These are phyloP conservation scores for Aspergillus versicolor DNA, from an alignment of 2,329 filamentous ascomycete species.

Conservation along the genomic window DNA sequence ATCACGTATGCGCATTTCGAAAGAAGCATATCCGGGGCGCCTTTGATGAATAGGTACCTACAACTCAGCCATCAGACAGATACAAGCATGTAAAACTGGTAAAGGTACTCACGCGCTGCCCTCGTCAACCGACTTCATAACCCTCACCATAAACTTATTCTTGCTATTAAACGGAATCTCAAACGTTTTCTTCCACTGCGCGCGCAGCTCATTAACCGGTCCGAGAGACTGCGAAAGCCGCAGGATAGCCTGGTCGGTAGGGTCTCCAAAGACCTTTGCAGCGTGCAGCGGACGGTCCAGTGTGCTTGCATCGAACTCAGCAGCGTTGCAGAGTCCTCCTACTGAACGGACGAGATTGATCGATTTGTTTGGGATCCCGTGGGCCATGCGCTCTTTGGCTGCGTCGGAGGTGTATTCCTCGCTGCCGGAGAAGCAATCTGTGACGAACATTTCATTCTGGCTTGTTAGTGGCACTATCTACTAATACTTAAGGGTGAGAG, in stretches of 20 bases:
- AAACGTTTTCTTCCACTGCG: slow-evolving; percentile 65
- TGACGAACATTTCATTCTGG: slow-evolving; percentile 71
- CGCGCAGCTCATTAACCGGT: slow-evolving; percentile 59
- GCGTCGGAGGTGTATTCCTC: slow-evolving; percentile 53
- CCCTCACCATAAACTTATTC: slow-evolving; percentile 77
- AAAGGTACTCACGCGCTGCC: neutral
- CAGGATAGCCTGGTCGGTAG: slow-evolving; percentile 73
- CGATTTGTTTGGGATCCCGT: neutral
- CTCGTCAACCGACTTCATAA: slow-evolving; percentile 45
- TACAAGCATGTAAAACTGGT: too few relatives aligned
- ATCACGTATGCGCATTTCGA: slow-evolving; percentile 61
- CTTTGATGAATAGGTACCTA: slow-evolving; percentile 66
- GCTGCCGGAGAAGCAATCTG: slow-evolving; percentile 63
- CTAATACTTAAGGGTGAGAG: too few relatives aligned
- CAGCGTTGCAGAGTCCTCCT: slow-evolving; percentile 70
- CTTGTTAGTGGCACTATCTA: neutral
- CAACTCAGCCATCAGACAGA: neutral
- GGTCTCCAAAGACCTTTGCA: slow-evolving; percentile 69
- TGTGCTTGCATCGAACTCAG: slow-evolving; percentile 69
- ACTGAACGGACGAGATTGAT: slow-evolving; percentile 61
- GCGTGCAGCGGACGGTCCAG: slow-evolving; percentile 58
- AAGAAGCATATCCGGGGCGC: slow-evolving; percentile 72
- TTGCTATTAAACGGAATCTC: slow-evolving; percentile 77
- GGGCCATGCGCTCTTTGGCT: slow-evolving; percentile 46
- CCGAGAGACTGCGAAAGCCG: slow-evolving; percentile 68